Evolutionary conservation across 169 alveolate species (phyloP), one percentile per base, ranked within the genome.

Genomic region (Plasmodium fragile): DNA sequence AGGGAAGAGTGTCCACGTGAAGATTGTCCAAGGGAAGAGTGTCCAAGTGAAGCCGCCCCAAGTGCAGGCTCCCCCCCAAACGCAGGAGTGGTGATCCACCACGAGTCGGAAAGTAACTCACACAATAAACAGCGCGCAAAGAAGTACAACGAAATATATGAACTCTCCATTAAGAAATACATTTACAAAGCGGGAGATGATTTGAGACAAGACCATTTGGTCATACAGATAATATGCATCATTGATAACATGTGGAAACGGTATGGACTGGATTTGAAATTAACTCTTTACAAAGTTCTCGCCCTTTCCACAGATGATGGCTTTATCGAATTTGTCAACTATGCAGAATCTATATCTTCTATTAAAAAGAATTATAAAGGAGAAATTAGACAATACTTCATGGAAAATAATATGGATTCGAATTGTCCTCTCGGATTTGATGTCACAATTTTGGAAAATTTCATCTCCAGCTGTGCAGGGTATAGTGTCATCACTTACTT

Each of bases 151-250:
- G 91, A 89, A 43, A 79, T 89, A 28, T 89, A 89, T 4, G 90
- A 89, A 16, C 53, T 89, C 72, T 78, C 94, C 30, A 89, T 89
- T 25, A 89, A 89, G 41, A 89, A 69, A 30, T 89, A 89, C 69
- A 97, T 99, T 97, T 98, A 95, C 89, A 99, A 99, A 85, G 98
- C 96, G 11, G 99, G 99, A n/a, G 99, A 99, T 92, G 99, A 99
- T 93, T 96, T 99, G 83, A 92, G 99, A 30, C 99, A 98, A 87
- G 99, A 99, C 95, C 98, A 97, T 81, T 95, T 99, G 53, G 98
- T 98, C 25, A 96, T 98, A 65, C 99, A 98, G 92, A 85, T 98
- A 32, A 96, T 98, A 82, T 96, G 96, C 82, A 92, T 98, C 32
- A 97, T 98, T 96, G 98, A 98, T 83, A 95, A 94, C 73, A 93